Evolutionary conservation across 2,329 filamentous ascomycete genomes (phyloP).

Genomic region (Cordyceps cateniannulata): DNA sequence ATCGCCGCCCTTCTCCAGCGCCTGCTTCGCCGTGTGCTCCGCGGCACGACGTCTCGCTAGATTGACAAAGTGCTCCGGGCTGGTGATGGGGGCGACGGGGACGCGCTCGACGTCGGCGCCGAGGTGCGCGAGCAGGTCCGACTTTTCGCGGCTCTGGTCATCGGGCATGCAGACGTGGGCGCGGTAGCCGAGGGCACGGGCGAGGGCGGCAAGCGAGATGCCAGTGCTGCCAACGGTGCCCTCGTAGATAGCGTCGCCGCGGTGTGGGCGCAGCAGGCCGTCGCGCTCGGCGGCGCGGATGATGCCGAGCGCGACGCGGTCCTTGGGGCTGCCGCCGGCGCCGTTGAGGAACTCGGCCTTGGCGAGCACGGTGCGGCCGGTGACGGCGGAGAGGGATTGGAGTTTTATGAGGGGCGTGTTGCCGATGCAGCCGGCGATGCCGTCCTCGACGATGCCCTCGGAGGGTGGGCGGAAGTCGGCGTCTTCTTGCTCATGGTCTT

Average conservation of each 20-base stretch:
- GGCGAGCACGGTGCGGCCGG: slow-evolving; percentile 81
- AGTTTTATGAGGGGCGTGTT: slow-evolving; percentile 87
- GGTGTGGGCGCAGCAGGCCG: slow-evolving; percentile 68
- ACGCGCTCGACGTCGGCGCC: slow-evolving; percentile 92
- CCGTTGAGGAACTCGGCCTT: slow-evolving; percentile 98
- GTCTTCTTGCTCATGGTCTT: slow-evolving; percentile 45
- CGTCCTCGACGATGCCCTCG: slow-evolving; percentile 49
- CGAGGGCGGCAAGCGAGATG: slow-evolving; percentile 86
- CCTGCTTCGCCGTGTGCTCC: slow-evolving; percentile 57
- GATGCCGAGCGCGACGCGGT: slow-evolving; percentile 87
- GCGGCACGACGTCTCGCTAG: slow-evolving; percentile 69
- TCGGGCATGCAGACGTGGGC: slow-evolving; percentile 97
- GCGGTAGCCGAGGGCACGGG: slow-evolving; percentile 79
- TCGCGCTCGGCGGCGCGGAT: slow-evolving; percentile 74
- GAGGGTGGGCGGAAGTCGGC: slow-evolving; percentile 20
- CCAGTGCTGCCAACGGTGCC: slow-evolving; percentile 95
- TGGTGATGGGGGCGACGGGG: slow-evolving; percentile 86
- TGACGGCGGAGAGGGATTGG: slow-evolving; percentile 76
- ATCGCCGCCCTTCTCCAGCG: slow-evolving; percentile 27
- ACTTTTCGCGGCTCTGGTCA: slow-evolving; percentile 85
- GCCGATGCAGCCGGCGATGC: slow-evolving; percentile 87
- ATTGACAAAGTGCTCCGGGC: slow-evolving; percentile 90
- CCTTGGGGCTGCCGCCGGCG: slow-evolving; percentile 88
- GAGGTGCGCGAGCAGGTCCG: slow-evolving; percentile 78
- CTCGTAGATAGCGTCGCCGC: slow-evolving; percentile 94